These are phyloP conservation scores for Calocera cornea DNA, from an alignment of 768 basidiomycete species.

Conservation along the genomic window DNA sequence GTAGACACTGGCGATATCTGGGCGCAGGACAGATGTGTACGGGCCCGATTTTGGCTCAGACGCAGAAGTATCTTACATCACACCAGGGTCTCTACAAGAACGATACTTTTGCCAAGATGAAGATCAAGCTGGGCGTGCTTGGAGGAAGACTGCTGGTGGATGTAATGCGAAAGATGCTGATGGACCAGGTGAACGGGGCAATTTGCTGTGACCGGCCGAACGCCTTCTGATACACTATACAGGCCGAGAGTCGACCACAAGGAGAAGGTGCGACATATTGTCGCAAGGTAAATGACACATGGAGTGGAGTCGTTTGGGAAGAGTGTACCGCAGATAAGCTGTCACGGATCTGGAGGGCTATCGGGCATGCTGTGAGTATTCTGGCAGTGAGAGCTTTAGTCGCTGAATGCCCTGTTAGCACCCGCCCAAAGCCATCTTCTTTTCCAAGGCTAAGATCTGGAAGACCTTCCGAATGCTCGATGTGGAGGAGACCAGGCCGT, in stretches of 20 bases:
- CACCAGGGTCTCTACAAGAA: not conserved
- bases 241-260: not conserved
- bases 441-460: not conserved
- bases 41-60: slow-evolving; percentile 15
- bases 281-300: not conserved
- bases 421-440: not conserved
- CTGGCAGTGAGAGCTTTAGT: not conserved
- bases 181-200: not conserved
- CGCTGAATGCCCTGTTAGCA: not conserved
- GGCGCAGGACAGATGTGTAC: slow-evolving; percentile 41
- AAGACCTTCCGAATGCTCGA: not conserved
- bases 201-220: not conserved
- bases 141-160: not conserved
- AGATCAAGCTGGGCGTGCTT: not conserved
- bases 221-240: not conserved
- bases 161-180: not conserved
- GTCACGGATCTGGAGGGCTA: not conserved
- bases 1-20: slow-evolving; percentile 66
- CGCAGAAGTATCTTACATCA: not conserved
- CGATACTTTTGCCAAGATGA: not conserved
- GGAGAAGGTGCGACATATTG: not conserved
- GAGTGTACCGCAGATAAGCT: not conserved
- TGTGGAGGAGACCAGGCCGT: not conserved
- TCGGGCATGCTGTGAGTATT: not conserved
- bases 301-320: not conserved